phyloP scores from a whole-genome alignment of 441 rosid species.

The Heliophila coronopifolia region DNA sequence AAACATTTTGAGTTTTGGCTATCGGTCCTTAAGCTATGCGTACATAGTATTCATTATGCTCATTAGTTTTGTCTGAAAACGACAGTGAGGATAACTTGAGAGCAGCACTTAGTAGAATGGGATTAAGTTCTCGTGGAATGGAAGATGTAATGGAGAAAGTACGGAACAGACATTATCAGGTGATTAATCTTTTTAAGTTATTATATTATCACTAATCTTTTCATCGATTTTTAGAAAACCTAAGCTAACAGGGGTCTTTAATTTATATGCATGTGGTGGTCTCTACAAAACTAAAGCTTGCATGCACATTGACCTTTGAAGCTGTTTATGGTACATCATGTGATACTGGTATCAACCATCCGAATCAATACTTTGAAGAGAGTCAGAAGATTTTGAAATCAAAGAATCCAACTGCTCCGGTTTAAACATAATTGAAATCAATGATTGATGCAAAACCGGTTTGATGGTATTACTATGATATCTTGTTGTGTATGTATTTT shows the following conservation, averaged over 20 bases:
- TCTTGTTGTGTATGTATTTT: too few species aligned
- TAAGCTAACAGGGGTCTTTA: neutral
- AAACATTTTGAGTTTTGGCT: too few species aligned
- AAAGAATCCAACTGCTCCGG: slow-evolving; percentile 33
- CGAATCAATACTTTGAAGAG: slow-evolving; percentile 69
- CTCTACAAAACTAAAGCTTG: slow-evolving; percentile 46
- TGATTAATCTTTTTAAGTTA: slow-evolving; percentile 22
- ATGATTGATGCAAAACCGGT: too few species aligned
- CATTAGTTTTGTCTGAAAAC: too few species aligned
- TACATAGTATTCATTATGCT: too few species aligned
- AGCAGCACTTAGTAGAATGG: slow-evolving; percentile 81
- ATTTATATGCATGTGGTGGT: slow-evolving; percentile 15
- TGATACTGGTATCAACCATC: slow-evolving; percentile 92
- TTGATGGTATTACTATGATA: too few species aligned
- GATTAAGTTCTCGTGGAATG: slow-evolving; percentile 52
- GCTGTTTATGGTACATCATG: slow-evolving; percentile 60
- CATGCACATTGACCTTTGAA: slow-evolving; percentile 90
- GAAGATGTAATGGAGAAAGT: slow-evolving; percentile 80
- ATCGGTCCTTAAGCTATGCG: too few species aligned
- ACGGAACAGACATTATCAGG: slow-evolving; percentile 81
- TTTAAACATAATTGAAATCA: too few species aligned
- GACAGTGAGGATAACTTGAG: slow-evolving; percentile 75
- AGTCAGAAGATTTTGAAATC: slow-evolving; percentile 54
- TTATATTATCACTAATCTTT: slow-evolving; percentile 2
- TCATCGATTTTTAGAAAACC: neutral